Evolutionary conservation across 1,139 yeast genomes (phyloP).

Genomic region (Candida smagusa): DNA sequence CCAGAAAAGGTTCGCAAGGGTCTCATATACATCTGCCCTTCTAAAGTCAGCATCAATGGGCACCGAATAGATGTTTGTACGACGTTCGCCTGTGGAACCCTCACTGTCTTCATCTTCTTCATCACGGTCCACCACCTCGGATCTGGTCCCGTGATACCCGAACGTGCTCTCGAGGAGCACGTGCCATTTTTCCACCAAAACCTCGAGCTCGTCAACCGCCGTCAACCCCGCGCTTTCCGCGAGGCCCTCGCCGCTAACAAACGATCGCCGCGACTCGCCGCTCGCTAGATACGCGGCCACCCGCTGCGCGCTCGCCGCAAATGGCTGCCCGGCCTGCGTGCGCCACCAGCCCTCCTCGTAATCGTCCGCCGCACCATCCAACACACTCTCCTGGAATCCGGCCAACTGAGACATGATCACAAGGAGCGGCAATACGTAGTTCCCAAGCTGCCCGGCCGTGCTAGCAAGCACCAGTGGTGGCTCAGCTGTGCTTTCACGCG

Average conservation of each 20-base stretch:
- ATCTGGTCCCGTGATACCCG: no score
- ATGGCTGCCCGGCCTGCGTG: slow-evolving; percentile 10
- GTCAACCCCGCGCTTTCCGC: no score
- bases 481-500: slow-evolving; percentile 4
- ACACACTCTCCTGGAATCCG: slow-evolving; percentile 1
- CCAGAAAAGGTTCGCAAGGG: slow-evolving; percentile 40
- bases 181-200: slow-evolving; percentile 26
- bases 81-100: background rate
- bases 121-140: background rate
- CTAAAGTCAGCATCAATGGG: slow-evolving; percentile 36
- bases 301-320: slow-evolving; percentile 22
- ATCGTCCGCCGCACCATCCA: background rate
- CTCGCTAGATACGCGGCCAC: slow-evolving; percentile 19
- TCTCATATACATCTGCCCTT: slow-evolving; percentile 24
- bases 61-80: slow-evolving; percentile 13
- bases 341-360: slow-evolving; percentile 5
- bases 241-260: slow-evolving; percentile 16
- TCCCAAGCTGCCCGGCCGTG: slow-evolving; percentile 18
- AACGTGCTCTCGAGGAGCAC: no score
- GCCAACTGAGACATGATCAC: slow-evolving; percentile 16
- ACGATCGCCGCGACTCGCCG: slow-evolving; percentile 17
- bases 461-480: slow-evolving; percentile 17
- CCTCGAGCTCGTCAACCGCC: slow-evolving; percentile 28
- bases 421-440: slow-evolving; percentile 24
- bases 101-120: slow-evolving; percentile 4